phyloP scores from a whole-genome alignment of 2,329 filamentous ascomycete genomes.

The Fonsecaea pugnacius region DNA sequence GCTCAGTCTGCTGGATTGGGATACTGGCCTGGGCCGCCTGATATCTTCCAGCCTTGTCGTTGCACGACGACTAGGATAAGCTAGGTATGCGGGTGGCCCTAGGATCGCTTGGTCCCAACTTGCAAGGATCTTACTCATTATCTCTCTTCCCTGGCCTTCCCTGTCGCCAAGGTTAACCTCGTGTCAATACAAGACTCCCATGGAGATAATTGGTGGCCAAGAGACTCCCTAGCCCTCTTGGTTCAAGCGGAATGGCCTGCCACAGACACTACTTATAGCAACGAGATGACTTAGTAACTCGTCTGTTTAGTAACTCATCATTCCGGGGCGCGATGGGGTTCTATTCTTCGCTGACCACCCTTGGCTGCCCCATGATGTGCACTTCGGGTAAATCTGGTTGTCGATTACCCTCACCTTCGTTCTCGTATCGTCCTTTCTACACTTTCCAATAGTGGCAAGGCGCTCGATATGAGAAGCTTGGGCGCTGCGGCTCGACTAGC shows the following conservation, averaged over 20 bases:
- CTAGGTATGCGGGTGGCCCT: not conserved
- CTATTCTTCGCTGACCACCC: not conserved
- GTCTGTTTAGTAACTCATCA: not conserved
- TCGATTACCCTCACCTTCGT: not conserved
- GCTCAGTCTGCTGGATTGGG: not conserved
- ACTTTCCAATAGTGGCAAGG: not conserved
- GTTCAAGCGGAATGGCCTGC: not conserved
- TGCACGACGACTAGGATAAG: not conserved
- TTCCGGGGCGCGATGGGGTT: not conserved
- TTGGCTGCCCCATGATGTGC: not conserved
- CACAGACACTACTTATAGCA: not conserved
- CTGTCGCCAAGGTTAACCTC: not conserved
- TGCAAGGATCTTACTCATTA: not conserved
- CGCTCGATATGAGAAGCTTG: not conserved
- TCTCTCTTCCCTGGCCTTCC: not conserved
- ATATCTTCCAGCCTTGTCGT: not conserved
- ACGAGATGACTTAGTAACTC: not conserved
- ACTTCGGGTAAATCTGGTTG: not conserved
- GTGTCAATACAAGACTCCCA: not conserved
- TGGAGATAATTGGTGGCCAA: not conserved
- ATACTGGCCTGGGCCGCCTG: not conserved
- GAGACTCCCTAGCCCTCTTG: not conserved
- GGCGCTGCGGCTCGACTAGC: not conserved
- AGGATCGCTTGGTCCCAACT: not conserved
- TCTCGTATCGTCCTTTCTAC: not conserved